Evolutionary conservation across 2,329 filamentous ascomycete genomes (phyloP), one percentile per base, ranked within the genome.

Genomic region (Colletotrichum tamarilloi): DNA sequence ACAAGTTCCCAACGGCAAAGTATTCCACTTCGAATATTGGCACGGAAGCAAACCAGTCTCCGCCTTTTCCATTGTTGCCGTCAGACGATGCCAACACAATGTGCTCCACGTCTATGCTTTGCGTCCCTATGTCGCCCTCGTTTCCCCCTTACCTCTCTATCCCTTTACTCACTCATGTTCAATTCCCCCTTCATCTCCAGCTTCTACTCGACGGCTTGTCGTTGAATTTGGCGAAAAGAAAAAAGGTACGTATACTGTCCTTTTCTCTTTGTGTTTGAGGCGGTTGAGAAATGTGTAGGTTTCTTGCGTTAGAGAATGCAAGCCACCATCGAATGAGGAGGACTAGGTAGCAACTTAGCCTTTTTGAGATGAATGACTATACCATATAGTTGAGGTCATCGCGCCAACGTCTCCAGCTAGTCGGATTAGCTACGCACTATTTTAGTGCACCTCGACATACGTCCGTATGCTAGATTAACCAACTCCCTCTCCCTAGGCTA

Each of bases 401-500:
- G 19, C 7, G 32, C 26, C 2, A 57, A 57, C 26, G 56, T 19
- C 55, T 46, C 60, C 26, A 22, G 28, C 55, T 42, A 42, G 60
- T n/a, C 56, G 28, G 5, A 8, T 55, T 65, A 60, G 60, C 64
- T 57, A 55, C 32, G 7, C 49, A 42, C 69, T 60, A 65, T 60
- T 32, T 65, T 73, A 56, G 60, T 62, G 19, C 16, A 28, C n/a
- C 26, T 56, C 22, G 46, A 49, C 53, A 59, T 70, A 73, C 70
- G 70, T 64, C 67, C 70, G 67, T 73, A 73, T 70, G 24, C 58
- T 73, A 70, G 42, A 35, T 67, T 32, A 14, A 65, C 46, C 22
- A 26, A 42, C 32, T 30, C 28, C 6, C 7, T 58, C 26, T n/a
- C 53, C 24, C 16, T 22, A 26, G 16, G 12, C 53, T 28, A 63